Conservation (phyloP, 139 green algal species). For the Chlamydomonas applanata region DNA sequence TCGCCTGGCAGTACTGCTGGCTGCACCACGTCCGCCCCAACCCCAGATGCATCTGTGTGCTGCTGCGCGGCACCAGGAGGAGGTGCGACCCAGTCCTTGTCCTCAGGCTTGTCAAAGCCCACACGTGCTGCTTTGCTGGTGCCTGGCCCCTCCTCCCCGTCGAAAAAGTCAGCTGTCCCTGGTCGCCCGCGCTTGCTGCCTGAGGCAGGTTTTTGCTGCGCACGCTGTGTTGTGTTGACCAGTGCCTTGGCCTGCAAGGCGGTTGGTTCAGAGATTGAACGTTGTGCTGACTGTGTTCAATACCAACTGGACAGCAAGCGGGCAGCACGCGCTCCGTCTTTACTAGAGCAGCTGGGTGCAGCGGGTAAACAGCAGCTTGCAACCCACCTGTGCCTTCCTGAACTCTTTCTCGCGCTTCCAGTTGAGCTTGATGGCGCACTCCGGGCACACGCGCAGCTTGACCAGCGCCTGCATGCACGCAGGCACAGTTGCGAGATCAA, state of each 20-base stretch:
- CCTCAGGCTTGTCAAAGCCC: slow-evolving; percentile 1
- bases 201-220: no score
- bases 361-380: no score
- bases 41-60: not conserved
- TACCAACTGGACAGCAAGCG: no score
- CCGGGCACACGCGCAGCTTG: slow-evolving; percentile 78
- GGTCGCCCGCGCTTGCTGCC: no score
- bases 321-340: no score
- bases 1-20: slow-evolving; percentile 19
- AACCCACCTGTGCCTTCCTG: slow-evolving; percentile 10
- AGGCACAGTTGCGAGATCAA: slow-evolving; percentile 7
- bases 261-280: no score
- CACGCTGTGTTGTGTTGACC: no score
- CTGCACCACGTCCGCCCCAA: not conserved
- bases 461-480: slow-evolving; percentile 52
- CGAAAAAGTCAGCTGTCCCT: not conserved
- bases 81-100: slow-evolving; percentile 18
- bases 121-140: not conserved
- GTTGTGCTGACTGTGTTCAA: no score
- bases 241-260: no score
- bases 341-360: no score
- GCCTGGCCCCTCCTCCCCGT: not conserved
- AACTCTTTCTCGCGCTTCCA: slow-evolving; percentile 42
- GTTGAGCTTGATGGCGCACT: slow-evolving; percentile 82
- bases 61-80: not conserved